Conservation (phyloP, 805 yeast species). For the Metschnikowia bowlesiae region DNA sequence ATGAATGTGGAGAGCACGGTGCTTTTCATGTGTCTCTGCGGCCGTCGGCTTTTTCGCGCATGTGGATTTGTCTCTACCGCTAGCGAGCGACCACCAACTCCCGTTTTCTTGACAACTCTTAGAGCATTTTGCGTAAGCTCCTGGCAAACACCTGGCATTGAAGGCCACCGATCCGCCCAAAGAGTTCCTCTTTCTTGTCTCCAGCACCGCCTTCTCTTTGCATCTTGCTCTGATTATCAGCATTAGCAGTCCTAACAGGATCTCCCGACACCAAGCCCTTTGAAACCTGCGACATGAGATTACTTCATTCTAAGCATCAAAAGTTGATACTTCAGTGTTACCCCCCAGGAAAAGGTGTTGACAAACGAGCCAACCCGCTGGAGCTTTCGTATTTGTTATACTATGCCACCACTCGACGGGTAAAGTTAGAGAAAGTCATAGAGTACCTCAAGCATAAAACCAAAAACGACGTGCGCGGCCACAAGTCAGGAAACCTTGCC, state of each 20-base stretch:
- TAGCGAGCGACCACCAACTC: slow-evolving; percentile 1
- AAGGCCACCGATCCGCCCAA: background rate
- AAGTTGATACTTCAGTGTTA: slow-evolving; percentile 86
- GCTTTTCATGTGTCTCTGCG: slow-evolving; percentile 2
- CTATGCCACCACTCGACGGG: slow-evolving; percentile 85
- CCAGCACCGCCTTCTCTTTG: background rate
- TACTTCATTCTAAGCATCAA: slow-evolving; percentile 80
- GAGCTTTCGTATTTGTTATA: slow-evolving; percentile 83
- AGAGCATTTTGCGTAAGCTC: background rate
- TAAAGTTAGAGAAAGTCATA: slow-evolving; percentile 84
- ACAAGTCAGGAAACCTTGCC: slow-evolving; percentile 70
- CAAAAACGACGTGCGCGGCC: slow-evolving; percentile 52
- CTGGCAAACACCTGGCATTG: background rate
- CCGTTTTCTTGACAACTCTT: slow-evolving; percentile 1
- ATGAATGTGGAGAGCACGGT: slow-evolving; percentile 1
- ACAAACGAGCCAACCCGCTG: slow-evolving; percentile 88
- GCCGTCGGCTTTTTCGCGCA: slow-evolving; percentile 2
- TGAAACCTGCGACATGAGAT: slow-evolving; percentile 18
- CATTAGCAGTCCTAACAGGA: background rate
- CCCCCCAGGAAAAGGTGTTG: slow-evolving; percentile 81
- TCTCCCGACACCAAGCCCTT: background rate
- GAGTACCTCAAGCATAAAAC: slow-evolving; percentile 62
- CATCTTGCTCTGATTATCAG: background rate
- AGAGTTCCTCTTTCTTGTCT: background rate
- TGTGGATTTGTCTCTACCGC: slow-evolving; percentile 1